Base-by-base conservation (phyloP, 2,329 filamentous ascomycete genomes). In the Aspergillus viridinutans region DNA sequence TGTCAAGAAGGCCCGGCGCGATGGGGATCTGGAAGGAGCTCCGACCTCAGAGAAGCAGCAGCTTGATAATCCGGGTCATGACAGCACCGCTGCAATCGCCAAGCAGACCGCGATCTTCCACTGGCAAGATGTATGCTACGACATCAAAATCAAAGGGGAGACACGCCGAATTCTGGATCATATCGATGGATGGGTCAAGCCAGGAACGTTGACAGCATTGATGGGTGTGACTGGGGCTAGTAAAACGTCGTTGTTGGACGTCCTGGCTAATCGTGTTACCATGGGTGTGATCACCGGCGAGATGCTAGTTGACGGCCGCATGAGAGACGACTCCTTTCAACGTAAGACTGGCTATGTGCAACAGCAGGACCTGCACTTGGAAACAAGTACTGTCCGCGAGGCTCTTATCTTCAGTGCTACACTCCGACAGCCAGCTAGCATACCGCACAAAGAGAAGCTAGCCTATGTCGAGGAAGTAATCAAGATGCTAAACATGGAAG, bases 151-250 rank as follows among this genome's bases (percentile, higher is more conserved):
- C 74, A 94, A 94, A 76, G 80, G 81, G 10, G 84, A 92, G 63
- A 76, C 80, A 2, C 83, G 91, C 12, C 84, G 87, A 28, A 88
- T 97, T 62, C 78, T 97, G 59, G 86, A 96, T 65, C 80, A 92
- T 60, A 89, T 96, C 7, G 89, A 94, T 66, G 92, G 92, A 25
- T 96, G 90, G 89, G 91, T 96, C 55, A 93, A 94, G 74, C 92
- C 92, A 3, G 92, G 92, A 54, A 96, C 90, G 3, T 69, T 96
- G 52, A 96, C 92, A 3, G 91, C 90, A 9, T 80, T 96, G 3
- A 96, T 96, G 91, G 90, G 91, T 73, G 90, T 92, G 4, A 91
- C 89, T 12, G 91, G 92, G 57, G 92, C 92, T 6, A 92, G 92
- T 38, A 97, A 96, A 72, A 96, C 92, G 0, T 95, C 92, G 0